Conservation (phyloP, 2,329 filamentous ascomycete species). For the Talaromyces verruculosus region DNA sequence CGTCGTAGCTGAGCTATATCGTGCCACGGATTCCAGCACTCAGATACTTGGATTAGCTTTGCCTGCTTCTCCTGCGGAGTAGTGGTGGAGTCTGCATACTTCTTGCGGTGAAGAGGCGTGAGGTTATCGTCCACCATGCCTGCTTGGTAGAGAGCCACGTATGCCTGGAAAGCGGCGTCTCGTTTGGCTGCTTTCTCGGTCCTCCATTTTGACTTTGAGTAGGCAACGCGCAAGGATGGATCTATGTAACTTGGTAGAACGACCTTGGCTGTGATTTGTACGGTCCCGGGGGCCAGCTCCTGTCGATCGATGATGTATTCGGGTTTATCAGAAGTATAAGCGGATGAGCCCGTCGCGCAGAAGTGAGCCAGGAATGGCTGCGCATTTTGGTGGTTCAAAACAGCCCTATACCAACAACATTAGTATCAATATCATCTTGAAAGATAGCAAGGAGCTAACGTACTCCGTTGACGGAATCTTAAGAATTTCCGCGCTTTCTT, state of each 20-base stretch:
- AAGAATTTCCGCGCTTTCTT: slow-evolving; percentile 42
- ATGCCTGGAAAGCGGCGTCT: slow-evolving; percentile 82
- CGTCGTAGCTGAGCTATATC: slow-evolving; percentile 35
- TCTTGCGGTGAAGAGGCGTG: slow-evolving; percentile 58
- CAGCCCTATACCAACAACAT: slow-evolving; percentile 51
- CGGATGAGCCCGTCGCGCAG: slow-evolving; percentile 62
- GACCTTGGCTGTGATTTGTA: slow-evolving; percentile 56
- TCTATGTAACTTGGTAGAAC: slow-evolving; percentile 70
- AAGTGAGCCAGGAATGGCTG: slow-evolving; percentile 79
- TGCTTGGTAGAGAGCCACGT: slow-evolving; percentile 65
- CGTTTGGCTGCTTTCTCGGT: slow-evolving; percentile 72
- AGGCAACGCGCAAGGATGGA: slow-evolving; percentile 56
- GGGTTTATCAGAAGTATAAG: slow-evolving; percentile 65
- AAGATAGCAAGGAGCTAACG: background rate
- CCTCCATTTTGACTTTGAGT: slow-evolving; percentile 60
- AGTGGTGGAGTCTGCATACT: slow-evolving; percentile 40
- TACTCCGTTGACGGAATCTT: slow-evolving; percentile 32
- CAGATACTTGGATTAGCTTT: slow-evolving; percentile 32
- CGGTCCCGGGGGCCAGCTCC: slow-evolving; percentile 24
- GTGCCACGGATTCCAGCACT: slow-evolving; percentile 41
- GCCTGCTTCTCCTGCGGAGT: slow-evolving; percentile 28
- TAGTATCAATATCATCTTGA: background rate
- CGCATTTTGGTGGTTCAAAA: slow-evolving; percentile 71
- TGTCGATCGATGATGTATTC: slow-evolving; percentile 62
- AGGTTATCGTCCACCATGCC: slow-evolving; percentile 76